phyloP scores from a whole-genome alignment of 768 basidiomycete genomes.

The Lactarius trivialis region DNA sequence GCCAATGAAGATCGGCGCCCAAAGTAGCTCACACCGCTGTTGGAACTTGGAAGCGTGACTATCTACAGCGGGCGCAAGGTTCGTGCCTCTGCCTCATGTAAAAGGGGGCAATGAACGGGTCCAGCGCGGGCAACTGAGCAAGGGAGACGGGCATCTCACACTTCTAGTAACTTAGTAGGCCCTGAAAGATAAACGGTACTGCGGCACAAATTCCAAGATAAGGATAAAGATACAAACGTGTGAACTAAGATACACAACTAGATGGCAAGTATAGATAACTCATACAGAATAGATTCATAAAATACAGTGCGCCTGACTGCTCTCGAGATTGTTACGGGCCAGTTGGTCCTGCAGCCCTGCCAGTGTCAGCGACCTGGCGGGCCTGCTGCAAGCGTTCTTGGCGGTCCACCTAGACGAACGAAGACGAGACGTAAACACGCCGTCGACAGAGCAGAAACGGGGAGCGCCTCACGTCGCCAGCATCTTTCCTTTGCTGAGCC shows the following conservation, averaged over 20 bases:
- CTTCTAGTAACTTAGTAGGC: background rate
- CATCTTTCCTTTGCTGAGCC: conserved; percentile 27
- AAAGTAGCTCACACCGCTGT: background rate
- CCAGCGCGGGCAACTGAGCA: background rate
- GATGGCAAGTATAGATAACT: background rate
- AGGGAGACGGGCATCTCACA: background rate
- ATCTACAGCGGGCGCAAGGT: conserved; percentile 1
- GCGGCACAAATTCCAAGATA: background rate
- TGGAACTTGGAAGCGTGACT: background rate
- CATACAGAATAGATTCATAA: background rate
- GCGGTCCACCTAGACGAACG: background rate
- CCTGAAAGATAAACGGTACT: background rate
- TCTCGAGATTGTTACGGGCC: background rate
- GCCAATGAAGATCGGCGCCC: background rate
- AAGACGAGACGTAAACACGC: background rate
- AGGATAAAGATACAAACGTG: background rate
- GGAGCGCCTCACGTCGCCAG: conserved; percentile 27
- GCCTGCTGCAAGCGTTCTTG: background rate
- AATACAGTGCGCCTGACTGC: background rate
- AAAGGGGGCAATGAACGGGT: conserved; percentile 8
- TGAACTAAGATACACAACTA: background rate
- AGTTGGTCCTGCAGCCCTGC: background rate
- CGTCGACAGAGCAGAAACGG: no score
- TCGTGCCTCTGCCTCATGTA: conserved; percentile 6
- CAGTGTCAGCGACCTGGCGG: background rate